phyloP scores from a whole-genome alignment of 2,329 filamentous ascomycete genomes.

The Ophiostoma sp. region DNA sequence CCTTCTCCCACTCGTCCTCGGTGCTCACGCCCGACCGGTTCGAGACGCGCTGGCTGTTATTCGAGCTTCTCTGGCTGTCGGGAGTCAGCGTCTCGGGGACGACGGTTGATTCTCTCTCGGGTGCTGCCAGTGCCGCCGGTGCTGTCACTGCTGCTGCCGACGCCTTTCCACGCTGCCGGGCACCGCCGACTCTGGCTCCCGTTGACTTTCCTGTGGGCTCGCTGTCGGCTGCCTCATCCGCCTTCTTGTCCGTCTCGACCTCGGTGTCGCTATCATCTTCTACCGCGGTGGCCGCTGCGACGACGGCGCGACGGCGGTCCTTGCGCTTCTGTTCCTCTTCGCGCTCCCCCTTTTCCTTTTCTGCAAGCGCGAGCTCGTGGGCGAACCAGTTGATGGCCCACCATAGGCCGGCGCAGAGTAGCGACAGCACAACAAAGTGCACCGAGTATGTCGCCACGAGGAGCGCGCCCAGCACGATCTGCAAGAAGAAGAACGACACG shows the following conservation, averaged over 20 bases:
- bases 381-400: constrained; percentile 97
- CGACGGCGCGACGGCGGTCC: constrained; percentile 24
- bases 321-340: constrained; percentile 33
- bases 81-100: constrained; percentile 10
- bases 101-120: constrained; percentile 3
- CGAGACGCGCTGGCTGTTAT: constrained; percentile 25
- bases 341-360: constrained; percentile 32
- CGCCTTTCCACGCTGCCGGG: constrained; percentile 16
- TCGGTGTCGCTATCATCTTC: constrained; percentile 39
- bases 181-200: constrained; percentile 26
- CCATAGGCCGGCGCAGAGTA: constrained; percentile 79
- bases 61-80: constrained; percentile 17
- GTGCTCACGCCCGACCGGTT: constrained; percentile 63
- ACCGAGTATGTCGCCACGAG: constrained; percentile 78
- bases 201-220: constrained; percentile 25
- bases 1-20: constrained; percentile 97
- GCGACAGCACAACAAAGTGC: constrained; percentile 78
- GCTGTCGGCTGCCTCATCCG: constrained; percentile 44
- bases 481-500: constrained; percentile 77
- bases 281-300: constrained; percentile 30
- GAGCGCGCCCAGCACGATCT: constrained; percentile 69
- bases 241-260: constrained; percentile 44
- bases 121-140: not conserved
- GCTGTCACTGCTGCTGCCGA: not conserved
- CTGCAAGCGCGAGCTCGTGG: constrained; percentile 50